Evolutionary conservation across 768 basidiomycete genomes (phyloP), one percentile per base, ranked within the genome.

Genomic region (Termitomyces sp.): DNA sequence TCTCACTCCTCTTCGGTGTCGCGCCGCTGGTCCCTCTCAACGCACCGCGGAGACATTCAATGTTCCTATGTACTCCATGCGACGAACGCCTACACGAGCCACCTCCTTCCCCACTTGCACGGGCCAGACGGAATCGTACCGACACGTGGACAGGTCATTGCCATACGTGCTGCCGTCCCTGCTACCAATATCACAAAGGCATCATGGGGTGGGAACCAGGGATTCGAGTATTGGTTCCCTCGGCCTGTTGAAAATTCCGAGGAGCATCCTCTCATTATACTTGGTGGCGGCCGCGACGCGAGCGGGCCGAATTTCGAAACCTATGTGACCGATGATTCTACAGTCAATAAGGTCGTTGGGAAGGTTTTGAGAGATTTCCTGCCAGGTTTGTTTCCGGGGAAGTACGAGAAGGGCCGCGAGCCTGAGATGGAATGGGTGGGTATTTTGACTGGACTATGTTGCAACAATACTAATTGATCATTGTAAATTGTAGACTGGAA

Each of bases 361-460:
- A 66, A 70, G 40, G 73, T 74, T 2, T 72, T 94, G 63, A 76
- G 85, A 16, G 71, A 68, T 5, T 91, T 90, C 68, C 71, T 94
- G 7, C 87, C 88, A 0, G 68, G 66, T 0, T 69, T 86, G 8
- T 90, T 89, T 65, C 80, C 85, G 0, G 80, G 75, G 7, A 76
- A 79, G 66, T 88, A 83, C 61, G 79, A 81, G 59, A 65, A 64
- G n/a, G 78, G 73, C 3, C 67, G 60, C 18, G 79, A 84, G 55
- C 85, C 86, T 11, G 90, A 91, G 70, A 84, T 86, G 81, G 90
- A 94, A 79, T 95, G 93, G 92, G 91, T 90, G 53, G 40, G 82
- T 73, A 9, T 12, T 20, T 15, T 15, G 3, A 33, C 2, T 42
- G 18, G 28, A 40, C 16, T 7, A 28, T 32, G 13, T 44, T 7